A percentile compares a stretch with the other conserved stretches of the same genome.
These are phyloP conservation scores for Diaporthe sp. DNA, from an alignment of 2,329 filamentous ascomycete species.

Conservation along the genomic window DNA sequence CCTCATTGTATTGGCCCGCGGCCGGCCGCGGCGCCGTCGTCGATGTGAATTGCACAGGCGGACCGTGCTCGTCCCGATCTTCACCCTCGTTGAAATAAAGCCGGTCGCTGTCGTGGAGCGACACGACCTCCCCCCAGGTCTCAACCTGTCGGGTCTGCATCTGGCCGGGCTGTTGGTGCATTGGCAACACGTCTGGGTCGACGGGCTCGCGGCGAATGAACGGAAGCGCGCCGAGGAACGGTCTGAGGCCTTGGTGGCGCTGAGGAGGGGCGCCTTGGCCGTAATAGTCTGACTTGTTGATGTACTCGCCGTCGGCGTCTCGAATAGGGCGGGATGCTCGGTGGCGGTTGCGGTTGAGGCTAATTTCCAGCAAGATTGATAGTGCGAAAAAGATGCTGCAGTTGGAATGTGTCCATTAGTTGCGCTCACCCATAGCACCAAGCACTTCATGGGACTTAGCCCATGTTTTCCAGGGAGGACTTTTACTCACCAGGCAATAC, in stretches of 20 bases:
- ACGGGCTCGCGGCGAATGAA: slow-evolving; percentile 27
- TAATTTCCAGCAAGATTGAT: slow-evolving; percentile 69
- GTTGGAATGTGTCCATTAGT: background rate
- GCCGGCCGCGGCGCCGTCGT: slow-evolving; percentile 42
- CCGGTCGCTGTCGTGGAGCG: slow-evolving; percentile 39
- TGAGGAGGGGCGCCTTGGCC: slow-evolving; percentile 36
- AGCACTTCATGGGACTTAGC: too few species aligned
- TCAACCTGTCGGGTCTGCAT: slow-evolving; percentile 38
- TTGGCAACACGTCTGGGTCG: slow-evolving; percentile 39
- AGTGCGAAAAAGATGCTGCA: slow-evolving; percentile 73
- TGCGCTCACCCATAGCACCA: background rate
- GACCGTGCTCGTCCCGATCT: slow-evolving; percentile 33
- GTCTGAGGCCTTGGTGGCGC: slow-evolving; percentile 32
- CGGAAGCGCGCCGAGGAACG: slow-evolving; percentile 17
- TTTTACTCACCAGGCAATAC: slow-evolving; percentile 70
- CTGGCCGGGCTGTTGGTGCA: slow-evolving; percentile 38
- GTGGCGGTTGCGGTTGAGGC: slow-evolving; percentile 34
- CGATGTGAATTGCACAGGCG: slow-evolving; percentile 35
- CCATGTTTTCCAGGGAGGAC: background rate
- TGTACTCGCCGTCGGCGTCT: slow-evolving; percentile 41
- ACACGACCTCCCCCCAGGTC: slow-evolving; percentile 42
- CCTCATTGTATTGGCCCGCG: slow-evolving; percentile 39
- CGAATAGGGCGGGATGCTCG: slow-evolving; percentile 35
- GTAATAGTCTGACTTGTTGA: slow-evolving; percentile 35
- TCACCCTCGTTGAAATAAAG: slow-evolving; percentile 42